These are phyloP conservation scores for Phalaenopsis hybrid DNA, from an alignment of 116 monocot species.

Conservation along the genomic window DNA sequence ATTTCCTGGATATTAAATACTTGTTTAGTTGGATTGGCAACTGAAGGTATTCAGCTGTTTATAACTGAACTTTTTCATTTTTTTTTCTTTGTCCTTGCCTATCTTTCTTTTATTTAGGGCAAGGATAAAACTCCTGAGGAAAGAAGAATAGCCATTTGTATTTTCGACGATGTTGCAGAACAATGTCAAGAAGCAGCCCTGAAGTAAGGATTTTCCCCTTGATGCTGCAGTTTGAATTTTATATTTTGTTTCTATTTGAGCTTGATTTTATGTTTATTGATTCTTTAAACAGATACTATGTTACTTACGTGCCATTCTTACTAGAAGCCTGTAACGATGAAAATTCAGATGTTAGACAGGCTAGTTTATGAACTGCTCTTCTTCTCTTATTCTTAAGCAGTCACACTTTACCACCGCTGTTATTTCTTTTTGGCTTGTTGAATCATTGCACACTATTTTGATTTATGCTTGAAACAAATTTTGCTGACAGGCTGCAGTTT, in stretches of 20 bases:
- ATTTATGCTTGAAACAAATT: background rate
- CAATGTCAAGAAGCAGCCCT: slow-evolving; percentile 86
- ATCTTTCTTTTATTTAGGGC: slow-evolving; percentile 33
- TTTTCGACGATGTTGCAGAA: slow-evolving; percentile 98
- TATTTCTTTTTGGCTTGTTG: background rate
- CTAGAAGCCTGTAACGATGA: slow-evolving; percentile 90
- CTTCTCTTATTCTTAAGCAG: background rate
- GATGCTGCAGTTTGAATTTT: background rate
- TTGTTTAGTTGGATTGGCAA: background rate
- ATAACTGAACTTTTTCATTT: background rate
- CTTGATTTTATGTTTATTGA: background rate
- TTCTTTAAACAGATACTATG: slow-evolving; percentile 64
- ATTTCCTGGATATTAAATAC: background rate
- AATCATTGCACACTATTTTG: too few relatives aligned
- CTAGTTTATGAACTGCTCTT: slow-evolving; percentile 11
- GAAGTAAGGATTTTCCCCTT: slow-evolving; percentile 41
- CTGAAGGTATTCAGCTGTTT: background rate
- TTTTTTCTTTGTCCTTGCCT: background rate
- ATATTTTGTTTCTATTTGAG: background rate
- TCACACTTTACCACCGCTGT: background rate
- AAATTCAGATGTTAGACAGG: slow-evolving; percentile 89
- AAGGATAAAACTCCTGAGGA: slow-evolving; percentile 92
- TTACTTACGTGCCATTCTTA: slow-evolving; percentile 82
- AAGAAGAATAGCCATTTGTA: slow-evolving; percentile 90
- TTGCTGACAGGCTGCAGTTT: slow-evolving; percentile 77